Evolutionary conservation across 2,329 filamentous ascomycete genomes (phyloP), one percentile per base, ranked within the genome.

Genomic region (Trichocomaceae sp.): DNA sequence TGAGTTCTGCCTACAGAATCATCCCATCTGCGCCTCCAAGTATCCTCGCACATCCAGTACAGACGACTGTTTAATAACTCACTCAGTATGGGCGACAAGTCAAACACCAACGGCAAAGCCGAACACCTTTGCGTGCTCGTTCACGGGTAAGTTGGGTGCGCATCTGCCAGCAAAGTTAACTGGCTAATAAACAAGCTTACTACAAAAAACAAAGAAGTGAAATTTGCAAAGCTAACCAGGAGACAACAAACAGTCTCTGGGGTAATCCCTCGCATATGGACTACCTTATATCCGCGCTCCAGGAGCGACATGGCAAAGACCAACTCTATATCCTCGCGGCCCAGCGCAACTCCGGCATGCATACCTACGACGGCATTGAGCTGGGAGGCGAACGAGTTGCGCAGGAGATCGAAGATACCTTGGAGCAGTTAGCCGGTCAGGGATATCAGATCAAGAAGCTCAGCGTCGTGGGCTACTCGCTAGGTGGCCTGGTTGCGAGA

Each of bases 391-490:
- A 88, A 63, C 79, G 86, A 54, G 76, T 84, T 53, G 80, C 82
- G 1, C 71, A 78, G 54, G 84, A 87, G 63, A 77, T 87, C 35
- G 84, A 87, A 64, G 74, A 82, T 49, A 76, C 75, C 19, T 70
- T 87, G 26, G 72, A 77, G 23, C 71, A 75, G 29, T 63, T 84
- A 31, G 78, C 81, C 48, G 73, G 74, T 42, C 75, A 78, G 26
- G 91, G 90, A 20, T 82, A 86, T 61, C 79, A 82, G 42, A 86
- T 96, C 64, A 85, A 75, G 47, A 95, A 90, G 72, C 77, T 97
- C 60, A 96, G 90, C 68, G 77, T 97, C 41, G 80, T 92, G 44
- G 92, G 92, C 39, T 96, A 97, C 70, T 95, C 90, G 0, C 78
- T 96, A 1, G 92, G 92, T 46, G 92, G 92, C 0, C 76, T 97